These are phyloP conservation scores for Magnaporthiopsis incrustans DNA, from an alignment of 2,329 filamentous ascomycete genomes.

Conservation along the genomic window DNA sequence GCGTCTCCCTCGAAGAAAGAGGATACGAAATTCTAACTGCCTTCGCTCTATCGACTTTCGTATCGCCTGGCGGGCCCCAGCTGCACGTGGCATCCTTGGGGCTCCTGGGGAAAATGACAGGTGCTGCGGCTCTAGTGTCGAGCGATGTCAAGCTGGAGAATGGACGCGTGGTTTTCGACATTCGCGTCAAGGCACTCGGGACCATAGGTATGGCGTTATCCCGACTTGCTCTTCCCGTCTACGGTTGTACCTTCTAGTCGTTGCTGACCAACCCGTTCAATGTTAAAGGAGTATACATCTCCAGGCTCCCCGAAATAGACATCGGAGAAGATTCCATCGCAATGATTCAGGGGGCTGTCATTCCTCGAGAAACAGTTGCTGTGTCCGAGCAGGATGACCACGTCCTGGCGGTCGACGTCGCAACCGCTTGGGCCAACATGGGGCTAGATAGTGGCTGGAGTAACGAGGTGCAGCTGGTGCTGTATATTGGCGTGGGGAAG, in stretches of 20 bases:
- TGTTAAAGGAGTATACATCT: constrained; percentile 64
- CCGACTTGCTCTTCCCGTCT: constrained; percentile 4
- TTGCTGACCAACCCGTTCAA: background rate
- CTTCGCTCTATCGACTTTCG: constrained; percentile 56
- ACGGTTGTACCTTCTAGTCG: background rate
- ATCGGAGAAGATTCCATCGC: constrained; percentile 63
- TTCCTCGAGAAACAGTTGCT: constrained; percentile 59
- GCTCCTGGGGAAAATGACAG: constrained; percentile 82
- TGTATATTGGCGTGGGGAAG: constrained; percentile 36
- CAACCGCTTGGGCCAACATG: constrained; percentile 69
- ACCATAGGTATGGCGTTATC: constrained; percentile 45
- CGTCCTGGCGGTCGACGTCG: constrained; percentile 71
- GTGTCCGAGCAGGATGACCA: constrained; percentile 41
- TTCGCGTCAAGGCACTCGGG: constrained; percentile 73
- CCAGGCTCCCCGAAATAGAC: constrained; percentile 51
- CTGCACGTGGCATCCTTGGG: constrained; percentile 64
- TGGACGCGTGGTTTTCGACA: constrained; percentile 55
- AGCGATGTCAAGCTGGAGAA: constrained; percentile 45
- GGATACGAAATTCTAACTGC: constrained; percentile 79
- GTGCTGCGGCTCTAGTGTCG: constrained; percentile 65
- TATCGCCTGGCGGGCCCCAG: constrained; percentile 35
- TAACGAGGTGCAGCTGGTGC: constrained; percentile 67
- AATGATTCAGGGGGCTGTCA: constrained; percentile 61
- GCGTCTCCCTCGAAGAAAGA: constrained; percentile 52
- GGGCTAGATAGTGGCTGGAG: constrained; percentile 64